Evolutionary conservation across 73 alveolate genomes (phyloP).

Genomic region (Tetrahymena elliotti): DNA sequence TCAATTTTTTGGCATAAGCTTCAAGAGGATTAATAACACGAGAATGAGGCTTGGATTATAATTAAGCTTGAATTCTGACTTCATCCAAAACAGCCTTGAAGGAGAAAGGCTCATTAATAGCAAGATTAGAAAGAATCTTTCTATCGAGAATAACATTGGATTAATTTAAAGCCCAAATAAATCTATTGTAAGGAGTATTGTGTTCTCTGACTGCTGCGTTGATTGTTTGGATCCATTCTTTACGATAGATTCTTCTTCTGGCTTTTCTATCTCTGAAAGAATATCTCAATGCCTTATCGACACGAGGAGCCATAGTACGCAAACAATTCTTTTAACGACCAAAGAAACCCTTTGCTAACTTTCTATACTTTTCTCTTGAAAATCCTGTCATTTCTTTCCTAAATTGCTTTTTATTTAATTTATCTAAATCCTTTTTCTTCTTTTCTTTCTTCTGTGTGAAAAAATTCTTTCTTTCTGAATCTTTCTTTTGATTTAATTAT

Average conservation of each 20-base stretch:
- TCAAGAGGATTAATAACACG: not conserved
- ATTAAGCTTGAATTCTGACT: constrained; percentile 43
- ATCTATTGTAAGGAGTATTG: constrained; percentile 56
- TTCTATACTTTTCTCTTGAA: constrained; percentile 27
- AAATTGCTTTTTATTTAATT: not conserved
- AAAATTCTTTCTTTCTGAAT: not conserved
- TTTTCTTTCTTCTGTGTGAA: not conserved
- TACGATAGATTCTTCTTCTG: constrained; percentile 55
- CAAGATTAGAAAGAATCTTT: constrained; percentile 66
- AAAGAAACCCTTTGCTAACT: constrained; percentile 69
- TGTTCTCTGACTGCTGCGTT: constrained; percentile 78
- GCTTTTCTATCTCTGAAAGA: constrained; percentile 66
- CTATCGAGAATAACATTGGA: constrained; percentile 68
- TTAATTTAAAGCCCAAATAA: constrained; percentile 53
- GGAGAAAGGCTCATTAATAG: constrained; percentile 67
- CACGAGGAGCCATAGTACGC: constrained; percentile 59
- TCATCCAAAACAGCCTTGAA: constrained; percentile 76
- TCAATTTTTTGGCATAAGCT: not conserved
- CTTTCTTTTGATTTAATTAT: not conserved
- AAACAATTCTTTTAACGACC: constrained; percentile 61
- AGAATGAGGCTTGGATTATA: not conserved
- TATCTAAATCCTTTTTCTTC: not conserved
- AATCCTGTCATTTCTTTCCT: constrained; percentile 22
- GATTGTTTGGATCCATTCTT: constrained; percentile 62
- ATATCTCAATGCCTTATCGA: constrained; percentile 51